A percentile compares a stretch with the other conserved stretches of the same genome.
Evolutionary conservation across 768 basidiomycete species (phyloP).

Genomic region (Mycena latifolia): DNA sequence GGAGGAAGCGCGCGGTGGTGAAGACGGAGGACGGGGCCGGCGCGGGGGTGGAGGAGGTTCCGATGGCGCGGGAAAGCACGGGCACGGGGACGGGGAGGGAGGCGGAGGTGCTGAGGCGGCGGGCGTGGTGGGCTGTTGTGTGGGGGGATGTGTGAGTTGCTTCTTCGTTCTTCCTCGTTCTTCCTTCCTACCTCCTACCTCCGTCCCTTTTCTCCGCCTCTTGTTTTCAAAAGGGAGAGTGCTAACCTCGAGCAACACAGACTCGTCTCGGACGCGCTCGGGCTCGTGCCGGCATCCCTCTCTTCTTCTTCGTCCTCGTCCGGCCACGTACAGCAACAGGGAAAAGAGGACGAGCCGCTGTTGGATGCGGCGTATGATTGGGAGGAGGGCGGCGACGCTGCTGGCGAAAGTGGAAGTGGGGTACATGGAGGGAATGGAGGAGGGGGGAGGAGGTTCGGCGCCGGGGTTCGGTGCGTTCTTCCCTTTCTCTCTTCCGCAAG

Average conservation of each 20-base stretch:
- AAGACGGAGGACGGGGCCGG: not conserved
- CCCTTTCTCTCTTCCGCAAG: not conserved
- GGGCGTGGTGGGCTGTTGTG: conserved; percentile 85
- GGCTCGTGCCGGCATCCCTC: conserved; percentile 8
- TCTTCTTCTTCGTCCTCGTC: not conserved
- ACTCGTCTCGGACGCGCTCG: conserved; percentile 71
- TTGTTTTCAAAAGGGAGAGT: too few relatives aligned
- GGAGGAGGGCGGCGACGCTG: conserved; percentile 6
- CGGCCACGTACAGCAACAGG: too few relatives aligned
- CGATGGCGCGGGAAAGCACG: not conserved
- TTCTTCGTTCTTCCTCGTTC: not conserved
- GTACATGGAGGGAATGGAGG: not conserved
- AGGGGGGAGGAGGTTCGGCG: conserved; percentile 25
- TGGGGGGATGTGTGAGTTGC: conserved; percentile 82
- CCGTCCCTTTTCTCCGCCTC: too few relatives aligned
- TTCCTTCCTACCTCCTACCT: too few relatives aligned
- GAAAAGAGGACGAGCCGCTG: not conserved
- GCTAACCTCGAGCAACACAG: conserved; percentile 49
- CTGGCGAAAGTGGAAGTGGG: not conserved
- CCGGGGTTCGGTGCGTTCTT: conserved; percentile 14
- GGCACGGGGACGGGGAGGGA: conserved; percentile 7
- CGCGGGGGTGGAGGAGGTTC: not conserved
- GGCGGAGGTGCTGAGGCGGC: conserved; percentile 55
- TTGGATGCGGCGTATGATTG: not conserved
- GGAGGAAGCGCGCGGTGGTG: too few relatives aligned